Conservation (phyloP, 257 asterid genomes). For the Jacaranda copaia region DNA sequence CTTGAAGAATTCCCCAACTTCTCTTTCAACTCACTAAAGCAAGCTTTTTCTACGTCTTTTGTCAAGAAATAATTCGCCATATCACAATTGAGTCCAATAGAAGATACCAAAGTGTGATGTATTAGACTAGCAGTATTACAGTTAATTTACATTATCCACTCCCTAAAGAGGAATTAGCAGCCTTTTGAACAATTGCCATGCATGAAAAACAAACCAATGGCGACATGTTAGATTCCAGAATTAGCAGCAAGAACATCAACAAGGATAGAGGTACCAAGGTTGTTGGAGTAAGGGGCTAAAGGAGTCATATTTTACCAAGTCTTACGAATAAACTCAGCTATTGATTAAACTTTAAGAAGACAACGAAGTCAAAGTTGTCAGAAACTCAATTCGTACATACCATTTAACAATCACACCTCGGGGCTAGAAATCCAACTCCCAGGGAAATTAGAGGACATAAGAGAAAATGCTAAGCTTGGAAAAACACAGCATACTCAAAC, state of each 20-base stretch:
- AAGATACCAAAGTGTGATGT: neutral
- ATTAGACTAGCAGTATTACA: too few relatives aligned
- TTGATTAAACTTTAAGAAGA: neutral
- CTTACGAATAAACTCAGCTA: neutral
- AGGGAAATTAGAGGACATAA: neutral
- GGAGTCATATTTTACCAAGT: neutral
- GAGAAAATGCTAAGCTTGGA: constrained; percentile 10
- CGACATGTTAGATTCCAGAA: neutral
- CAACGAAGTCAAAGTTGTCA: neutral
- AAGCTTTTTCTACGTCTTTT: neutral
- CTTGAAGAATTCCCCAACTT: neutral
- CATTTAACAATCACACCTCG: neutral
- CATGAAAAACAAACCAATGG: neutral
- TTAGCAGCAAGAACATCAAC: neutral
- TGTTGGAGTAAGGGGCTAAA: neutral
- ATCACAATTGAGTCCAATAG: neutral
- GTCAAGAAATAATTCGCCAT: neutral
- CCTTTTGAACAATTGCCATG: neutral
- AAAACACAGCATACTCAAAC: neutral
- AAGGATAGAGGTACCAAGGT: neutral
- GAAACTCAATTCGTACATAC: neutral
- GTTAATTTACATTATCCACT: neutral
- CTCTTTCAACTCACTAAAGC: neutral
- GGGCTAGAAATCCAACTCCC: neutral
- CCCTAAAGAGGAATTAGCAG: neutral